Evolutionary conservation across 176 grass and related monocot genomes (phyloP), one percentile per base, ranked within the genome.

Genomic region (Avena insularis): DNA sequence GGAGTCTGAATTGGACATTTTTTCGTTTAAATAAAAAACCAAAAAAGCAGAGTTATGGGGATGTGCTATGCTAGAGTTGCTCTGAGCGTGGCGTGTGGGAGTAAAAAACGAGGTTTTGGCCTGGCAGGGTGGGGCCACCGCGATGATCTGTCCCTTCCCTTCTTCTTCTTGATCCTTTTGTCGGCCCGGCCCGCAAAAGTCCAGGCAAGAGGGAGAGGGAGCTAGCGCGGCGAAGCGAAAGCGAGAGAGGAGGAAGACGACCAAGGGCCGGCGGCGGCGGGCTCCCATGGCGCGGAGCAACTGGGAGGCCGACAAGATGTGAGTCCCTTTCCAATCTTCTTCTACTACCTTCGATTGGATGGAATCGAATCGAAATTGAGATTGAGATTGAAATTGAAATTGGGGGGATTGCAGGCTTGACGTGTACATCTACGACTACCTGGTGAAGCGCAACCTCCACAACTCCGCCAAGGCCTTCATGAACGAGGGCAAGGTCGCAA

Each of bases 251-350:
- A 70, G 12, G 66, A 74, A 14, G 71, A 49, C 1, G 70, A n/a
- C 29, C 46, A 48, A 48, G 46, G 40, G 40, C 40, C 40, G 40
- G 40, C 46, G 46, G 46, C 46, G 7, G 12, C 13, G 63, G 25
- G 27, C 66, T 43, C n/a, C 60, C 78, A 97, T 97, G 95, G 91
- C 95, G 65, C 93, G 94, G 91, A 93, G 87, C 85, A 93, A 95
- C 87, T 98, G 95, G 95, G 95, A 98, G 81, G 95, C 95, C 6
- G 95, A 98, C 86, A 98, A 98, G 89, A 98, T 98, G 95, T 98
- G 82, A 54, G 95, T 58, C 51, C 64, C 82, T 13, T 20, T 1
- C 50, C 69, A 46, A 47, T 79, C 2, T 8, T 23, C 29, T 29
- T 29, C 29, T 29, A 29, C 29, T 29, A 29, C 29, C 29, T 29